Base-by-base conservation (phyloP, 2,329 filamentous ascomycete genomes). In the Ploettnerulaceae sp. region DNA sequence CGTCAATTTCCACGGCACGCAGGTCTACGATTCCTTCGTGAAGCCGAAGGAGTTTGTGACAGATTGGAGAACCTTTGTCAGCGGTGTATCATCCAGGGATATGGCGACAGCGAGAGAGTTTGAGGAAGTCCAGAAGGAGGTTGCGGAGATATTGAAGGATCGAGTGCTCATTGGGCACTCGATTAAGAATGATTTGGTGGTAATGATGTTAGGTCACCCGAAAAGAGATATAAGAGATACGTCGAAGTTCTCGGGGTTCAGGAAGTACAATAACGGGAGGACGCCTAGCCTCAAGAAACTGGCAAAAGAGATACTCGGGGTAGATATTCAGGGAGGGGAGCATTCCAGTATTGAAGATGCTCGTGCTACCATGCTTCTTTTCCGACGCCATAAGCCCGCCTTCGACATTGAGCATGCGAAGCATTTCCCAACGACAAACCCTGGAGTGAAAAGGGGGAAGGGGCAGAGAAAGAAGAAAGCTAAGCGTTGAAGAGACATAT, bases 21-120 rank as follows among this genome's bases (percentile, higher is more conserved):
- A 95, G 66, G 71, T 98, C 35, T 96, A 97, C 74, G 93, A 98
- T 70, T 91, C 87, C 9, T 97, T 86, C 62, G 93, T 97, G 7
- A 77, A 79, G 44, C 86, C 88, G 0, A 80, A 81, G 49, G 82
- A 89, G 61, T 73, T 71, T 45, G 87, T 98, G 2, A 89, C 86
- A 11, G 87, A 98, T 67, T 98, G 90, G 84, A 80, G 93, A 52
- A 97, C 90, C 2, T 72, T 76, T 51, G 83, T 96, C 31, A 94
- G 86, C 52, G 93, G 93, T 5, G 84, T 98, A 51, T 77, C 79
- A 40, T 76, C 85, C 0, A 79, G 78, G 49, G 81, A 89, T 55
- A 83, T 97, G 76, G 71, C 74, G 24, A 70, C 72, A 34, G 86
- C 86, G 0, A 71, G 87, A 41, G 69, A 72, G 0, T 90, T 97